Conservation (phyloP, 495 filamentous ascomycete genomes). For the Penicillium robsamsonii region DNA sequence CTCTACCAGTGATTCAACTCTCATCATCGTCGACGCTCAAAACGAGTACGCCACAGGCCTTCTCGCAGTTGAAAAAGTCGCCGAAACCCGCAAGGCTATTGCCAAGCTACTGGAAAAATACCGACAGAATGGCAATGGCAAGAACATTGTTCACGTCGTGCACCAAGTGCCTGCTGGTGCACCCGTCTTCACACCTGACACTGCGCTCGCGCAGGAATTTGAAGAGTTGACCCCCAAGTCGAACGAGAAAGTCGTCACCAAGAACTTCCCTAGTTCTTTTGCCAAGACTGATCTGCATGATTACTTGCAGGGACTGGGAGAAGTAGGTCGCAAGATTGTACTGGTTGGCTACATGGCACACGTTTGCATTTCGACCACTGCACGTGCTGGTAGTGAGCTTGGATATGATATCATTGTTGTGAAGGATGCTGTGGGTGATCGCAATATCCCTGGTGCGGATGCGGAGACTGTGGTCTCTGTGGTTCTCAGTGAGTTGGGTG, state of each 20-base stretch:
- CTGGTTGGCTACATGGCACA: slow-evolving; percentile 58
- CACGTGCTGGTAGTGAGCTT: slow-evolving; percentile 50
- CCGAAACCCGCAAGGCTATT: slow-evolving; percentile 47
- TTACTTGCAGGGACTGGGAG: slow-evolving; percentile 33
- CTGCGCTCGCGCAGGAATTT: slow-evolving; percentile 52
- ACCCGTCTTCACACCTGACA: slow-evolving; percentile 58
- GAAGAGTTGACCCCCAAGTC: slow-evolving; percentile 45
- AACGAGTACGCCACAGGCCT: slow-evolving; percentile 58
- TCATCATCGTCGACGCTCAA: slow-evolving; percentile 64
- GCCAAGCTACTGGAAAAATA: slow-evolving; percentile 50
- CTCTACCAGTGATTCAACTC: slow-evolving; percentile 48
- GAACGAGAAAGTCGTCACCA: slow-evolving; percentile 48
- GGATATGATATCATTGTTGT: slow-evolving; percentile 60
- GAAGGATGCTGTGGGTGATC: slow-evolving; percentile 56
- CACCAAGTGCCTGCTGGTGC: slow-evolving; percentile 55
- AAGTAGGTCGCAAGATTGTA: slow-evolving; percentile 35
- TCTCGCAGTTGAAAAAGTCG: slow-evolving; percentile 48
- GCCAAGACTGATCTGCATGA: slow-evolving; percentile 45
- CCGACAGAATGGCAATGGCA: slow-evolving; percentile 36
- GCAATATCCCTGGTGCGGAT: slow-evolving; percentile 53
- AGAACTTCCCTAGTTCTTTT: slow-evolving; percentile 48
- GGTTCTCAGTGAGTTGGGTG: slow-evolving; percentile 42
- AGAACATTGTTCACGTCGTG: slow-evolving; percentile 56
- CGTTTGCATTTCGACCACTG: slow-evolving; percentile 60
- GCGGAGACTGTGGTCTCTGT: slow-evolving; percentile 40